Conservation (phyloP, 306 rosid species). For the Corylus americana region DNA sequence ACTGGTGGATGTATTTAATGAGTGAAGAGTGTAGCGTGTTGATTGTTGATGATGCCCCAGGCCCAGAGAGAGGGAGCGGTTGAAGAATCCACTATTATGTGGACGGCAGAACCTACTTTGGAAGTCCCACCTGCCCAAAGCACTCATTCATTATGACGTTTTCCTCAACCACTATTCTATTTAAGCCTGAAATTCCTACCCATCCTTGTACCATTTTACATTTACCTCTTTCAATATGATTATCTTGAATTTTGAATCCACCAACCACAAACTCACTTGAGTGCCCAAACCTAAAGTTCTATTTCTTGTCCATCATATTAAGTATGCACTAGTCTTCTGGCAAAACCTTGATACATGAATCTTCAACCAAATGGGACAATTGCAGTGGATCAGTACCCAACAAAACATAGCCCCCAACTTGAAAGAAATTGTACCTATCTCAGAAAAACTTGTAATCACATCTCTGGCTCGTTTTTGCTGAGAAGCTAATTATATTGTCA, state of each 20-base stretch:
- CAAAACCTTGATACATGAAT: conserved; percentile 17
- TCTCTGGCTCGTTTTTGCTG: conserved; percentile 10
- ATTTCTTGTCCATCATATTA: conserved; percentile 18
- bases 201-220: not conserved
- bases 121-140: conserved; percentile 43
- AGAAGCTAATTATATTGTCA: not conserved
- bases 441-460: not conserved
- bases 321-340: conserved; percentile 10
- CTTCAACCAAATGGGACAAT: conserved; percentile 16
- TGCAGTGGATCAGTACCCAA: conserved; percentile 16
- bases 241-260: not conserved
- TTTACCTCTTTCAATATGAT: not conserved
- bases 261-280: conserved; percentile 17
- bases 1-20: conserved; percentile 8
- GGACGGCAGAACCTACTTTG: conserved; percentile 47
- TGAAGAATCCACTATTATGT: conserved; percentile 38
- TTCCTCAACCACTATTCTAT: conserved; percentile 22
- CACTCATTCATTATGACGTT: conserved; percentile 41
- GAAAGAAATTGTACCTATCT: not conserved
- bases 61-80: too few species aligned
- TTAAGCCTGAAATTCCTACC: not conserved
- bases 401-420: conserved; percentile 24
- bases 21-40: conserved; percentile 38
- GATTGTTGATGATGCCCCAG: too few species aligned
- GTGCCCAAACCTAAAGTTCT: conserved; percentile 26